These are phyloP conservation scores for Aspergillus flavus DNA, from an alignment of 2,329 filamentous ascomycete genomes.

Conservation along the genomic window DNA sequence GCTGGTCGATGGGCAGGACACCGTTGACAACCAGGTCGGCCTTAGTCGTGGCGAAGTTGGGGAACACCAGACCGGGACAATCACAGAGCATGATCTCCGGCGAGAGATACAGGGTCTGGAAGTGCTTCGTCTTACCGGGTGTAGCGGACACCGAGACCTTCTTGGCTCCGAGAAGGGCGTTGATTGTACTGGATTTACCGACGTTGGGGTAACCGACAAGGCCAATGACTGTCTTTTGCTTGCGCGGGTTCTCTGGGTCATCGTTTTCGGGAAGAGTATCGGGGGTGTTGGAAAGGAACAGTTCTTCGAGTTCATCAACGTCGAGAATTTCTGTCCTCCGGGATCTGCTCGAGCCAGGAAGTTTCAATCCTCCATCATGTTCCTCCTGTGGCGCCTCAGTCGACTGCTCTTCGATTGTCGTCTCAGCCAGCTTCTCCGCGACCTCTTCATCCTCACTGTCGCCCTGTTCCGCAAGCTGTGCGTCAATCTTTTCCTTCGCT, in stretches of 20 bases:
- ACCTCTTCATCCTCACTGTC: slow-evolving; percentile 38
- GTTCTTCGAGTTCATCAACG: slow-evolving; percentile 85
- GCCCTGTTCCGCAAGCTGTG: slow-evolving; percentile 58
- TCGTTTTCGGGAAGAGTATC: slow-evolving; percentile 49
- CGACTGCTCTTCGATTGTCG: slow-evolving; percentile 25
- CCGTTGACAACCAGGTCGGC: slow-evolving; percentile 95
- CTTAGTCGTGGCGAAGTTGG: slow-evolving; percentile 96
- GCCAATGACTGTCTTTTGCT: slow-evolving; percentile 80
- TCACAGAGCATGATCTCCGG: slow-evolving; percentile 90
- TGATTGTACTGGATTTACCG: slow-evolving; percentile 98
- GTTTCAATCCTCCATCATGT: slow-evolving; percentile 29
- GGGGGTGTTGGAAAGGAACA: slow-evolving; percentile 78
- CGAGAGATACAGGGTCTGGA: slow-evolving; percentile 95
- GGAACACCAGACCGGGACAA: slow-evolving; percentile 97
- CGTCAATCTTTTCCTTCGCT: slow-evolving; percentile 86
- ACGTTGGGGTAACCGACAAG: slow-evolving; percentile 98
- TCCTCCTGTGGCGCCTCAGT: slow-evolving; percentile 33
- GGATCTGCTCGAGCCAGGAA: slow-evolving; percentile 38
- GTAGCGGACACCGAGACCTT: slow-evolving; percentile 98
- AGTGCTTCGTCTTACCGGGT: slow-evolving; percentile 98
- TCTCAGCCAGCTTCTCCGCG: slow-evolving; percentile 14
- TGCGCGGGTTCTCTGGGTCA: slow-evolving; percentile 48
- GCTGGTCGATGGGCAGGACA: slow-evolving; percentile 92
- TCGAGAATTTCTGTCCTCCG: slow-evolving; percentile 75
- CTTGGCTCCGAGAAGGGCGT: slow-evolving; percentile 96